Conservation (phyloP, 352 stramenopile genomes). For the Globisporangium orthogonon region DNA sequence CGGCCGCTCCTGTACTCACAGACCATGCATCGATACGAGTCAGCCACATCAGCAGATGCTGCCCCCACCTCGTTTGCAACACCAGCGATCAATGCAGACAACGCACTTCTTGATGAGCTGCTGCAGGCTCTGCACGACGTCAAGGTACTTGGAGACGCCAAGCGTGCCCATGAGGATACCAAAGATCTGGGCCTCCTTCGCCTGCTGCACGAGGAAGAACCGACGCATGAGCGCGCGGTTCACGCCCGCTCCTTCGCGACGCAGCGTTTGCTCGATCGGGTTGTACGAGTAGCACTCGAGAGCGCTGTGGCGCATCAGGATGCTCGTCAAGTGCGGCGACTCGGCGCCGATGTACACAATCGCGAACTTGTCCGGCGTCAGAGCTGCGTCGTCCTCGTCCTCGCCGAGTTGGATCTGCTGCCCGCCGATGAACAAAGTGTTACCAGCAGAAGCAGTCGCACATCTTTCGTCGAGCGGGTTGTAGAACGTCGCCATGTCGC, state of each 20-base stretch:
- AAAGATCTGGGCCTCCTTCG: conserved; percentile 91
- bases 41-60: not conserved
- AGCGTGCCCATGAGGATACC: conserved; percentile 96
- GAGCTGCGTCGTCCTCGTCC: conserved; percentile 10
- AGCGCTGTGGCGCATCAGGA: conserved; percentile 69
- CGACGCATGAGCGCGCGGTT: conserved; percentile 71
- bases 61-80: too few species aligned
- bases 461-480: conserved; percentile 19
- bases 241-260: conserved; percentile 51
- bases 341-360: conserved; percentile 76
- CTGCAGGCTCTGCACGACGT: conserved; percentile 88
- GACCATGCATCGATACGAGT: not conserved
- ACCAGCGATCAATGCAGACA: not conserved
- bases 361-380: conserved; percentile 32
- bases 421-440: conserved; percentile 40
- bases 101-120: conserved; percentile 82
- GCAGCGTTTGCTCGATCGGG: conserved; percentile 29
- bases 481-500: conserved; percentile 68
- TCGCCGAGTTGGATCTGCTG: conserved; percentile 37
- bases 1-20: conserved; percentile 65
- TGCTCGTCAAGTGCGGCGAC: conserved; percentile 74
- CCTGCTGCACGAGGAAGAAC: conserved; percentile 89
- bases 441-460: not conserved
- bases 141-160: conserved; percentile 88
- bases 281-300: conserved; percentile 74